Evolutionary conservation across 305 asterid species (phyloP).

Genomic region (Fraxinus albicans): DNA sequence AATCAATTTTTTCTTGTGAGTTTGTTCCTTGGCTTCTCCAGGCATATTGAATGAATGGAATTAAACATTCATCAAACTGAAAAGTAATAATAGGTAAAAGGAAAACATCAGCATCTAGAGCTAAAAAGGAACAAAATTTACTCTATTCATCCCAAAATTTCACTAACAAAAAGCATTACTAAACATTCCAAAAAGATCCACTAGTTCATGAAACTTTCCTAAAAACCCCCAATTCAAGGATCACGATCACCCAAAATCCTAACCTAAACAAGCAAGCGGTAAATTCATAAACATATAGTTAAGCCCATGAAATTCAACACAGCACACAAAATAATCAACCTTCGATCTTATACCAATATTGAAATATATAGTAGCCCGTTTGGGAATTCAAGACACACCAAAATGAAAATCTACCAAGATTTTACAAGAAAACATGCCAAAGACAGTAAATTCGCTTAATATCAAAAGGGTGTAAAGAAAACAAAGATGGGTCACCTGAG

Average conservation of each 20-base stretch:
- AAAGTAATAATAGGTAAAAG: constrained; percentile 6
- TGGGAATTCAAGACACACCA: constrained; percentile 23
- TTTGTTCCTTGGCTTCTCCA: constrained; percentile 35
- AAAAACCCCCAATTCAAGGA: constrained; percentile 36
- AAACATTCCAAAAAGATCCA: neutral
- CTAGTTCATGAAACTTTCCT: constrained; percentile 19
- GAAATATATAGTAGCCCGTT: constrained; percentile 18
- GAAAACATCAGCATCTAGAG: neutral
- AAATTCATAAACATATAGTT: constrained; percentile 20
- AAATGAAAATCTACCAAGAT: constrained; percentile 25
- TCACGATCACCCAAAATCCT: constrained; percentile 21
- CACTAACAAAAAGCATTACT: constrained; percentile 12
- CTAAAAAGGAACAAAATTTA: constrained; percentile 13
- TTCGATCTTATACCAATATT: constrained; percentile 4
- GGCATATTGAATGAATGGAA: constrained; percentile 38
- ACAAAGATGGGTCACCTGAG: constrained; percentile 31
- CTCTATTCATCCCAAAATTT: neutral
- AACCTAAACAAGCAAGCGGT: constrained; percentile 26
- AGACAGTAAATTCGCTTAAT: constrained; percentile 16
- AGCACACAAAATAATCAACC: constrained; percentile 15
- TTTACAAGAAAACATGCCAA: constrained; percentile 8
- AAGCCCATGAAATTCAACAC: constrained; percentile 19
- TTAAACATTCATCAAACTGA: constrained; percentile 37
- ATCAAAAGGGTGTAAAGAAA: constrained; percentile 16
- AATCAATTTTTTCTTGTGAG: constrained; percentile 28